Percentiles rank a stretch among this genome's conserved stretches.
Evolutionary conservation across 495 filamentous ascomycete genomes (phyloP).

Genomic region (Aspergillus sclerotiicarbonarius): DNA sequence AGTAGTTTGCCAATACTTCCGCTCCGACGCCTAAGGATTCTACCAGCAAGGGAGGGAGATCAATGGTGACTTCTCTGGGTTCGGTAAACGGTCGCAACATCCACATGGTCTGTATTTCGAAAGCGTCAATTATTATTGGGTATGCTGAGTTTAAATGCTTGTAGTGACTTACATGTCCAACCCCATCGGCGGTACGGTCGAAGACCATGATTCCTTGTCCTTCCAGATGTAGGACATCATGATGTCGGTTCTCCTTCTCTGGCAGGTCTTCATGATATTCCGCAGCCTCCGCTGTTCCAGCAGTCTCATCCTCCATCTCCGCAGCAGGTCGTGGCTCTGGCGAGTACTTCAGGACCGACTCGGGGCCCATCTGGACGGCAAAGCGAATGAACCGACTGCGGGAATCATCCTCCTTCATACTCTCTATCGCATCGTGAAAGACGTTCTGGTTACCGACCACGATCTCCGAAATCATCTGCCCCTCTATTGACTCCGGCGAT

Average conservation of each 20-base stretch:
- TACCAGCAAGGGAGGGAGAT: slow-evolving; percentile 85
- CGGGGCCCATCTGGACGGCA: slow-evolving; percentile 68
- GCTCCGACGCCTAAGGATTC: slow-evolving; percentile 93
- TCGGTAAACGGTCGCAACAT: slow-evolving; percentile 93
- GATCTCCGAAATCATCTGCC: slow-evolving; percentile 75
- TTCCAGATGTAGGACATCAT: slow-evolving; percentile 73
- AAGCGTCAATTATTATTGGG: background rate
- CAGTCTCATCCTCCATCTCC: slow-evolving; percentile 11
- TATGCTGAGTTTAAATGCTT: background rate
- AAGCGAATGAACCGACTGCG: slow-evolving; percentile 91
- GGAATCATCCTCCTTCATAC: slow-evolving; percentile 89
- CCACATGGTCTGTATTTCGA: slow-evolving; percentile 85
- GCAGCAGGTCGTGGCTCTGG: slow-evolving; percentile 38
- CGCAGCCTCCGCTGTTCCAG: slow-evolving; percentile 19
- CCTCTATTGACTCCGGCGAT: slow-evolving; percentile 65
- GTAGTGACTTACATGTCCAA: slow-evolving; percentile 68
- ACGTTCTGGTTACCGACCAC: slow-evolving; percentile 73
- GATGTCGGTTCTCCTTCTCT: slow-evolving; percentile 43
- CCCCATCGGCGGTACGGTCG: slow-evolving; percentile 75
- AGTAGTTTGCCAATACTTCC: slow-evolving; percentile 88
- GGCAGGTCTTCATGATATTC: slow-evolving; percentile 34
- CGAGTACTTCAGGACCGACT: slow-evolving; percentile 61
- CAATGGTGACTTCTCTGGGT: slow-evolving; percentile 89
- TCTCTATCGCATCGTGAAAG: slow-evolving; percentile 79
- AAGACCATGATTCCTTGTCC: slow-evolving; percentile 98